Conservation (phyloP, 352 stramenopile species). For the Phytophthora boehmeriae region DNA sequence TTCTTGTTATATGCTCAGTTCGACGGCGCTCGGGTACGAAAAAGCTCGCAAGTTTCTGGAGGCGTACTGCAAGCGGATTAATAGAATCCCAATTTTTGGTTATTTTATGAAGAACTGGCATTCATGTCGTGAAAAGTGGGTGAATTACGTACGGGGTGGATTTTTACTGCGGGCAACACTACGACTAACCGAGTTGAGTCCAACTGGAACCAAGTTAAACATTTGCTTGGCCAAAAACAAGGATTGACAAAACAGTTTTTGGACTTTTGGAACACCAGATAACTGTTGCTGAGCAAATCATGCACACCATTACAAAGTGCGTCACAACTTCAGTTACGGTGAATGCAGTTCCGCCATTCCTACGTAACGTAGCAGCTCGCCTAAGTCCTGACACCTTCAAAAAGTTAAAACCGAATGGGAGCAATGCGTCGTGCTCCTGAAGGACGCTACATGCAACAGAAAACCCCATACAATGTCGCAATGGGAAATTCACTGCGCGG, state of each 20-base stretch:
- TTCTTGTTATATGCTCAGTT: background rate
- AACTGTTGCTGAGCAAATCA: conserved; percentile 12
- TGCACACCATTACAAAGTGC: conserved; percentile 1
- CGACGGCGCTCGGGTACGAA: conserved; percentile 3
- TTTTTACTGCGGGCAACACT: conserved; percentile 22
- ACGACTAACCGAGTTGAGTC: conserved; percentile 31
- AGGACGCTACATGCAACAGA: conserved; percentile 29
- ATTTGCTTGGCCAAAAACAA: conserved; percentile 11
- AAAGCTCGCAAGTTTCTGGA: background rate
- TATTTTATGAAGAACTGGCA: conserved; percentile 31
- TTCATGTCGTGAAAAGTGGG: conserved; percentile 21
- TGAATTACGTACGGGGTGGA: conserved; percentile 6
- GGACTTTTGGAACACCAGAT: conserved; percentile 24
- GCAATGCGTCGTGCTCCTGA: too few relatives aligned
- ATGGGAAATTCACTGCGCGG: conserved; percentile 12
- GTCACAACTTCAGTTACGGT: too few relatives aligned
- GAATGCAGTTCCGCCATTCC: too few relatives aligned
- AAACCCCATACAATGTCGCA: conserved; percentile 5
- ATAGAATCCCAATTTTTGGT: background rate
- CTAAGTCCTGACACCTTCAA: too few relatives aligned
- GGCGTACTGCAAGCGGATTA: conserved; percentile 5
- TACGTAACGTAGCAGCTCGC: too few relatives aligned
- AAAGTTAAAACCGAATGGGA: too few relatives aligned
- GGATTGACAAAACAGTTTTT: conserved; percentile 22
- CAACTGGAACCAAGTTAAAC: conserved; percentile 33